These are phyloP conservation scores for Aspergillus aculeatus DNA, from an alignment of 2,329 filamentous ascomycete species.

Conservation along the genomic window DNA sequence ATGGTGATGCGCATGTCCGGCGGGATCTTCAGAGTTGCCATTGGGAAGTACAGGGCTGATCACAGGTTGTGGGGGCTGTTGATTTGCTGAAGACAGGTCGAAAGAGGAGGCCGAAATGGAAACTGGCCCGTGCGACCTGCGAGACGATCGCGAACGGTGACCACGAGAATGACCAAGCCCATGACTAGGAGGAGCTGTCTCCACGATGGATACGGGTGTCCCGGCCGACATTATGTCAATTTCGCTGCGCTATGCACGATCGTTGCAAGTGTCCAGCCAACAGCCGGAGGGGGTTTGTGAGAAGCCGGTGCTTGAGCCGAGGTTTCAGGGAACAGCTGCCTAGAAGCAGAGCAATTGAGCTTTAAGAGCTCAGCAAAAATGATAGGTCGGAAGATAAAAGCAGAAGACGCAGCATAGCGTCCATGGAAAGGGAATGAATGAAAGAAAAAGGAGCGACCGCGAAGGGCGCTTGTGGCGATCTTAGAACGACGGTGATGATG, in stretches of 20 bases:
- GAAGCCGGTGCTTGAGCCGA: slow-evolving; percentile 13
- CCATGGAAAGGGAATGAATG: slow-evolving; percentile 1
- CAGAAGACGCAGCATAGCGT: slow-evolving; percentile 22
- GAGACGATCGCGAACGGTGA: slow-evolving; percentile 35
- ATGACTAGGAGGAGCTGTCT: slow-evolving; percentile 28
- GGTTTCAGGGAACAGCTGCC: slow-evolving; percentile 10
- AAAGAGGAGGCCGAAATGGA: slow-evolving; percentile 24
- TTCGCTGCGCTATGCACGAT: slow-evolving; percentile 14
- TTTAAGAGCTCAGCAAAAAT: slow-evolving; percentile 22
- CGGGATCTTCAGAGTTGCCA: slow-evolving; percentile 25
- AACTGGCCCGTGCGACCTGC: slow-evolving; percentile 30
- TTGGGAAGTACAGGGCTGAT: slow-evolving; percentile 22
- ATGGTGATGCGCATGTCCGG: slow-evolving; percentile 33
- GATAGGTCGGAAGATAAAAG: slow-evolving; percentile 14
- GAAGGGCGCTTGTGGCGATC: slow-evolving; percentile 2
- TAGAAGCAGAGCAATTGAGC: slow-evolving; percentile 10
- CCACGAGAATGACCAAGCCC: slow-evolving; percentile 30
- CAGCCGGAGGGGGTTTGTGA: slow-evolving; percentile 10
- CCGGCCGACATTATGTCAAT: slow-evolving; percentile 35
- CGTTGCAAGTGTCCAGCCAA: neutral
- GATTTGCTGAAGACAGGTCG: slow-evolving; percentile 18
- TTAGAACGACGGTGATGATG: neutral
- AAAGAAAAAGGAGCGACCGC: neutral
- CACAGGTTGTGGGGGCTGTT: slow-evolving; percentile 18
- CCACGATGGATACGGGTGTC: slow-evolving; percentile 29